Conservation (phyloP, 2,329 filamentous ascomycete species). For the Daldinia sp. region DNA sequence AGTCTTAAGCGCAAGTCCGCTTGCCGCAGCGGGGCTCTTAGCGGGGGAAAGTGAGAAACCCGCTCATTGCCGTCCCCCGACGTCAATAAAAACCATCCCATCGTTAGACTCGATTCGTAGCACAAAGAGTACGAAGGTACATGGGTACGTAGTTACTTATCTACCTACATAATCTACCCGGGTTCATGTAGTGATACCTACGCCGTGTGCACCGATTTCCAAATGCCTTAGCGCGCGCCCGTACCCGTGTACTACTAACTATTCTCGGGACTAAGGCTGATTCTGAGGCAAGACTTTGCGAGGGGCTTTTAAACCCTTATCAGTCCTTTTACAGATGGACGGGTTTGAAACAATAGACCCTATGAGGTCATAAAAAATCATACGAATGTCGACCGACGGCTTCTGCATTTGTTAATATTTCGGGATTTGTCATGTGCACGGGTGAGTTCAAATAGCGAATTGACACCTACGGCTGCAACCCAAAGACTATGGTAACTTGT, state of each 20-base stretch:
- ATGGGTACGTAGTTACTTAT: neutral
- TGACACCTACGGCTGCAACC: conserved; percentile 31
- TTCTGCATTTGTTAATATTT: conserved; percentile 24
- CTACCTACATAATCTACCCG: neutral
- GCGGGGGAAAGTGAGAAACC: conserved; percentile 1
- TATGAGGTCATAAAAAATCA: conserved; percentile 30
- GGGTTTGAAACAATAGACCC: conserved; percentile 26
- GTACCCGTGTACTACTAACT: neutral
- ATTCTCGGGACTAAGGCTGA: conserved; percentile 2
- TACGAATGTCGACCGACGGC: conserved; percentile 31
- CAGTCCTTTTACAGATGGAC: conserved; percentile 9
- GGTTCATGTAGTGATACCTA: neutral
- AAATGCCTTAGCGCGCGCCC: conserved; percentile 22
- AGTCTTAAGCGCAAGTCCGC: neutral
- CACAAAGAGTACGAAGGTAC: neutral
- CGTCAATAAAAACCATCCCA: conserved; percentile 8
- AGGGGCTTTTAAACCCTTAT: conserved; percentile 15
- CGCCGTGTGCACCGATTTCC: conserved; percentile 14
- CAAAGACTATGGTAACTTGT: neutral
- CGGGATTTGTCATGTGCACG: conserved; percentile 33
- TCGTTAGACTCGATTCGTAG: neutral
- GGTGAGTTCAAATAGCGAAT: conserved; percentile 35
- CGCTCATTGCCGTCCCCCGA: conserved; percentile 23
- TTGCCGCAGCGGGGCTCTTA: neutral
- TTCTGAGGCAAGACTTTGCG: conserved; percentile 31